Percentiles rank a stretch among this genome's conserved stretches.
phyloP scores from a whole-genome alignment of 305 asterid species.

The Solanum hybrid region DNA sequence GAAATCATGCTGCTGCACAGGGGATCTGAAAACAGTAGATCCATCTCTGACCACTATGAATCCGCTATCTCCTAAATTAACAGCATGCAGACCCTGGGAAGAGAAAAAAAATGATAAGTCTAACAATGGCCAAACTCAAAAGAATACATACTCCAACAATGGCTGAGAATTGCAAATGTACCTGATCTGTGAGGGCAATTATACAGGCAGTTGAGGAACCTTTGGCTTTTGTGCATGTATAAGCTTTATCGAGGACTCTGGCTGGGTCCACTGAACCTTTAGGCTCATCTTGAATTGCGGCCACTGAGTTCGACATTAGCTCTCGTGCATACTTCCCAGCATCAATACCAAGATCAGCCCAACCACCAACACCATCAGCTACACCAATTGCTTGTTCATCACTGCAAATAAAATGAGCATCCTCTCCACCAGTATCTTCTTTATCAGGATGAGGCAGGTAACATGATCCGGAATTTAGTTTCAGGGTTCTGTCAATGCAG shows the following conservation, averaged over 20 bases:
- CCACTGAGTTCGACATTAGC: conserved; percentile 81
- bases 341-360: conserved; percentile 94
- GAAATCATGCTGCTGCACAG: conserved; percentile 88
- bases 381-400: conserved; percentile 85
- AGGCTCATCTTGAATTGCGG: conserved; percentile 81
- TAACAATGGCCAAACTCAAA: neutral
- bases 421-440: conserved; percentile 97
- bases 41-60: conserved; percentile 94
- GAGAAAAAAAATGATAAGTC: neutral
- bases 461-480: conserved; percentile 80
- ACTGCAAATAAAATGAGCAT: conserved; percentile 91
- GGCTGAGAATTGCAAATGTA: conserved; percentile 10
- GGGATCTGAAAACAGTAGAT: conserved; percentile 81
- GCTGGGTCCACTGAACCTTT: conserved; percentile 79
- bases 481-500: conserved; percentile 36
- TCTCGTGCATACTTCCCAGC: conserved; percentile 90
- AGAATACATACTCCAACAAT: neutral
- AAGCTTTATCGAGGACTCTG: conserved; percentile 87
- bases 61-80: conserved; percentile 95
- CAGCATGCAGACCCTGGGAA: conserved; percentile 77
- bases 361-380: conserved; percentile 99
- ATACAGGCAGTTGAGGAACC: conserved; percentile 98
- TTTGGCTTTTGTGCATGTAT: conserved; percentile 62
- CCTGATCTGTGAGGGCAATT: conserved; percentile 85
- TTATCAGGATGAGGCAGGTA: conserved; percentile 94